phyloP scores from a whole-genome alignment of 306 rosid genomes.

The Begonia loranthoides region DNA sequence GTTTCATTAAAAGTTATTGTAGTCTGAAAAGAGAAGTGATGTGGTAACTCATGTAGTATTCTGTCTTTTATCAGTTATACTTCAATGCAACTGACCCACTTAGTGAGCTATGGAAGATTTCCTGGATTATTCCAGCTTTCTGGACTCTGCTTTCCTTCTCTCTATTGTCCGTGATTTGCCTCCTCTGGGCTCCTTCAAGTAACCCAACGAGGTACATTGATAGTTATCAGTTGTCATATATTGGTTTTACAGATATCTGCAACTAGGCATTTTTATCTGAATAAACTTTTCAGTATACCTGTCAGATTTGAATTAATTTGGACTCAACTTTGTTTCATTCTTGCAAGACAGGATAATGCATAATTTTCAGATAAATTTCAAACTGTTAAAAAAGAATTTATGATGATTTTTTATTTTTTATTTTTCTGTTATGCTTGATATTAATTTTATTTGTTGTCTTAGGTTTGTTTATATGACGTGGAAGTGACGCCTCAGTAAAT shows the following conservation, averaged over 20 bases:
- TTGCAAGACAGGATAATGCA: background rate
- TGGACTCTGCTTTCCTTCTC: conserved; percentile 68
- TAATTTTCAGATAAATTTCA: background rate
- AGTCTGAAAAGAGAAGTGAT: no score
- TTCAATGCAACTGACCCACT: conserved; percentile 88
- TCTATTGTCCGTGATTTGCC: conserved; percentile 58
- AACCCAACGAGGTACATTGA: conserved; percentile 74
- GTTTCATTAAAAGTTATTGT: no score
- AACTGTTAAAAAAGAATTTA: no score
- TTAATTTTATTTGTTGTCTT: no score
- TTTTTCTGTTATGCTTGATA: no score
- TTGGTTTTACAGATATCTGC: conserved; percentile 1
- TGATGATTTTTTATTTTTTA: no score
- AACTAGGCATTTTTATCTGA: background rate
- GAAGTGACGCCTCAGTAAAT: no score
- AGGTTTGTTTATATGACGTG: no score
- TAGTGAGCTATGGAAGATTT: conserved; percentile 88
- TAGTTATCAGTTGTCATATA: conserved; percentile 1
- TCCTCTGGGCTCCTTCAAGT: conserved; percentile 91
- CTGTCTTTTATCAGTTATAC: conserved; percentile 47
- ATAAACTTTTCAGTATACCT: conserved; percentile 2
- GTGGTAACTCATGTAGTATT: background rate
- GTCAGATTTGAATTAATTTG: no score
- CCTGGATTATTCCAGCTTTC: conserved; percentile 91
- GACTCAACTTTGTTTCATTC: background rate